These are phyloP conservation scores for Yarrowia alimentaria DNA, from an alignment of 805 yeast genomes.

Conservation along the genomic window DNA sequence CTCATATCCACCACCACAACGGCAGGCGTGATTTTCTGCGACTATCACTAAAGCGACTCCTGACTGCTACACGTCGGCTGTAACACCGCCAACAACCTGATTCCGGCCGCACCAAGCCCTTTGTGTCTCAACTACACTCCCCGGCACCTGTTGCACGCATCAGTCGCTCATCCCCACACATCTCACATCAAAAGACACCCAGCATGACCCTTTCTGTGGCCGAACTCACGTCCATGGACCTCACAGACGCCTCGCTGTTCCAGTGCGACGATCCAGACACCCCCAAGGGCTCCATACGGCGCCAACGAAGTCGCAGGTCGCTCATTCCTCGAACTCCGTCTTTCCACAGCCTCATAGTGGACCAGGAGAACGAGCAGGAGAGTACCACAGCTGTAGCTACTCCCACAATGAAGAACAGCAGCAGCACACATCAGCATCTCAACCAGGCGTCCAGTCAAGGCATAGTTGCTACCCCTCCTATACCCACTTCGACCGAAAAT, in stretches of 20 bases:
- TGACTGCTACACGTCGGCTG: too few relatives aligned
- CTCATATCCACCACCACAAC: too few relatives aligned
- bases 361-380: slow-evolving; percentile 8
- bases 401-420: too few relatives aligned
- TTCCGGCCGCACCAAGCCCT: too few relatives aligned
- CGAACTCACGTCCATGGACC: slow-evolving; percentile 13
- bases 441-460: too few relatives aligned
- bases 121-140: too few relatives aligned
- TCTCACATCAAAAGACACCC: background rate
- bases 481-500: slow-evolving; percentile 1
- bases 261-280: slow-evolving; percentile 21
- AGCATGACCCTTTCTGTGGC: slow-evolving; percentile 15
- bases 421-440: too few relatives aligned
- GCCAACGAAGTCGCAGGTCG: slow-evolving; percentile 12
- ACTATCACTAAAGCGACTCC: too few relatives aligned
- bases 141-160: too few relatives aligned
- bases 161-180: too few relatives aligned
- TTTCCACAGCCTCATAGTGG: slow-evolving; percentile 11
- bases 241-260: slow-evolving; percentile 23
- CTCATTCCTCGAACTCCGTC: slow-evolving; percentile 18
- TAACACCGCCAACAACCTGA: too few relatives aligned
- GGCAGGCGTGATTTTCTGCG: too few relatives aligned
- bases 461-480: slow-evolving; percentile 5
- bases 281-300: slow-evolving; percentile 21
- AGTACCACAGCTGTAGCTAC: background rate